Evolutionary conservation across 73 alveolate species (phyloP), one percentile per base, ranked within the genome.

Genomic region (Paramecium primaurelia): DNA sequence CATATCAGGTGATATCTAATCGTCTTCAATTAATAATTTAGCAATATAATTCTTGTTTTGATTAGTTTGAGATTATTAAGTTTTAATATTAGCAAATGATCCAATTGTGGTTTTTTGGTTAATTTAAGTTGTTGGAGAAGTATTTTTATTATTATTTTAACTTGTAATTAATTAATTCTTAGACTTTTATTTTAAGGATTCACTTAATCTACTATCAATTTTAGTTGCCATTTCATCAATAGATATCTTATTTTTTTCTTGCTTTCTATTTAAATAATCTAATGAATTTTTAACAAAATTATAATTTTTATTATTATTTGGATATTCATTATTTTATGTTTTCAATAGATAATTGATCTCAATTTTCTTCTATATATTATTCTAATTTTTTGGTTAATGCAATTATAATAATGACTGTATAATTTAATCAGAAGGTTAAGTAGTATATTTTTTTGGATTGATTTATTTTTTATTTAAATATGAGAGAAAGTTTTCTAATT

Each of bases 1-100:
- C 6, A 4, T 40, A 38, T 80, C 91, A 9, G 20, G 49, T 8
- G 18, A 44, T 1, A 20, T 80, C 6, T 20, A 28, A 11, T 80
- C 91, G 4, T 80, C 91, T 49, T 80, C 91, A 20, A 80, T 80
- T 32, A 80, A 28, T 45, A 80, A 45, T 80, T 80, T 42, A 8
- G 91, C 71, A 25, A 80, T 9, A 32, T 80, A 80, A 32, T 80
- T 80, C 10, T 40, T 32, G 49, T 80, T 80, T 40, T 37, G 40
- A 54, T 54, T 54, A 18, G 28, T 6, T 54, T 54, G 32, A 73
- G 84, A 64, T 64, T 64, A 28, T 34, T 64, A 34, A 2, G 58
- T 73, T 37, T 73, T 73, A 36, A 73, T 54, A 54, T 54, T 3
- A 2, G 69, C 22, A 54, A 54, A 54, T 54, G 69, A 54, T 54